Evolutionary conservation across 106 monocot species (phyloP), one percentile per base, ranked within the genome.

Genomic region (Posidonia australis): DNA sequence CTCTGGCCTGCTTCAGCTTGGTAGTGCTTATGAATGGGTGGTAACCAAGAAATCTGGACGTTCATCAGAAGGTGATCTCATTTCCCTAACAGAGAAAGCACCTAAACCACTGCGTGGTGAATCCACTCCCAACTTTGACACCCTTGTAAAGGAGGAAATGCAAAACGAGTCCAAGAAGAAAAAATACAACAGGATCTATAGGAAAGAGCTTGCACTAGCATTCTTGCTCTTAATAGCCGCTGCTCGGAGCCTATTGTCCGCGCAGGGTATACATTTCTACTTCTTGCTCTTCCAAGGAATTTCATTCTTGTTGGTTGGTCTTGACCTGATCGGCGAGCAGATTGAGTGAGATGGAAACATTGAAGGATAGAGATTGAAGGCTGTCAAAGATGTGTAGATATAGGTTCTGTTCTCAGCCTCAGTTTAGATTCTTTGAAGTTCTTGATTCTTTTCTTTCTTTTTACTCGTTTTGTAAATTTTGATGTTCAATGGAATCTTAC

Each of bases 211-310:
- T 0, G 79, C 80, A 0, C 82, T 92, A 4, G 79, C 92, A 0
- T 80, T 84, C 41, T 74, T 92, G 14, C 71, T 92, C 9, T 57
- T 92, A 13, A 92, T 82, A 13, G 92, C 87, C 6, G 71, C 87
- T 5, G 80, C 82, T 1, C 55, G 87, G n/a, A 87, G 87, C 67
- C 46, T 92, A 72, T 76, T 87, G n/a, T 82, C 84, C 0, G 83
- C 86, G 3, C 87, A 92, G 63, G 87, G 92, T 0, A 84, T 92
- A 16, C 92, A 84, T 67, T 92, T 92, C 73, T 92, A 92, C 76
- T 92, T 92, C 69, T 64, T 92, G 24, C 76, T 92, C 54, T 87
- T 87, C 30, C 87, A 92, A 71, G 92, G 92, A 14, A 42, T 92
- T 44, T 80, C 87, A 0, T 92, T 92, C 61, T 43, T 87, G 72